Evolutionary conservation across 2,329 filamentous ascomycete genomes (phyloP), one percentile per base, ranked within the genome.

Genomic region (Dactylellina leptospora): DNA sequence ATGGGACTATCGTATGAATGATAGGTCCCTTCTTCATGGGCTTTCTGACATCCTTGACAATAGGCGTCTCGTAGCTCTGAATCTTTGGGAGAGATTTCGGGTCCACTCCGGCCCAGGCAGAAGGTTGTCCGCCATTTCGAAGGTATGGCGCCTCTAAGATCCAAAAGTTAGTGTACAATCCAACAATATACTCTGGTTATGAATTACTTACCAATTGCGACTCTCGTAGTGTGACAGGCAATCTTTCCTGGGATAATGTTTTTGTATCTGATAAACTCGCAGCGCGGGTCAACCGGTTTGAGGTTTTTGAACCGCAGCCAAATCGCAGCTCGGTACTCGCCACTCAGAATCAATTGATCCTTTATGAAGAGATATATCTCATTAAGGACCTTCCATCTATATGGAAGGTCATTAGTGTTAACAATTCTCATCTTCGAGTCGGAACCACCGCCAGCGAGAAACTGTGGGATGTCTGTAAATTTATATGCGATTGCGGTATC

Each of bases 241-340:
- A 68, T 13, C 16, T 22, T 51, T 13, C 54, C 18, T 11, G 51
- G 62, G 13, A 68, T 38, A 25, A 28, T 25, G 18, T 53, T 13
- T n/a, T 40, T 33, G 4, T 44, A 20, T 18, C 10, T 27, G 1
- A 68, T 25, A 33, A 56, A 53, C 3, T 2, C 8, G 25, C 44
- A 68, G n/a, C 51, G 16, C 2, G 44, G 61, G 13, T 66, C 22
- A 16, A 66, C 30, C 3, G 51, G 51, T 9, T 47, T 44, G 10
- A 20, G 4, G 38, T 20, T 50, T 16, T n/a, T 28, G 33, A 66
- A 66, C 25, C 61, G 18, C 22, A 66, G 6, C 51, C 61, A 66
- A 20, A 48, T 28, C 23, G 62, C 53, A 13, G 40, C 25, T 16
- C 23, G 23, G 6, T 22, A 25, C 38, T 59, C 55, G 1, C 3